These are phyloP conservation scores for Phytophthora ohioensis DNA, from an alignment of 352 stramenopile species.

Conservation along the genomic window DNA sequence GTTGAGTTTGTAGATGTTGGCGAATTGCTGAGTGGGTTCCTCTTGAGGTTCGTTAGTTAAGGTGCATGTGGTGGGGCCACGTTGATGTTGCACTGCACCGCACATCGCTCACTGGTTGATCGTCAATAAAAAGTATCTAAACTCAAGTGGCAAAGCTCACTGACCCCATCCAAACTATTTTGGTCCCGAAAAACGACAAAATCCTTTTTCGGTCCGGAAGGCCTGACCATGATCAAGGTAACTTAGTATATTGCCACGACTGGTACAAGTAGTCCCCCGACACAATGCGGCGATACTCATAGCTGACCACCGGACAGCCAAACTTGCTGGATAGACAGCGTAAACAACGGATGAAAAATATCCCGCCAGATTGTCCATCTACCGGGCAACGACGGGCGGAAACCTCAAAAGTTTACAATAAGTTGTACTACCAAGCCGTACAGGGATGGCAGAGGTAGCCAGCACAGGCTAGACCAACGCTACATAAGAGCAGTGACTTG, in stretches of 20 bases:
- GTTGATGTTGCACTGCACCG: background rate
- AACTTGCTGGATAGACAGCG: background rate
- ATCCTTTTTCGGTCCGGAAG: constrained; percentile 30
- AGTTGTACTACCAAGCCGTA: no score
- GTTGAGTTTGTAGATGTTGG: constrained; percentile 6
- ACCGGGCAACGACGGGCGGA: no score
- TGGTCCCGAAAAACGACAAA: constrained; percentile 18
- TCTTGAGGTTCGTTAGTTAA: constrained; percentile 8
- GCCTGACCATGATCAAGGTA: background rate
- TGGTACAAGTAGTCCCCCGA: background rate
- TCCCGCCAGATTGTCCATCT: background rate
- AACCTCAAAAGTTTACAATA: no score
- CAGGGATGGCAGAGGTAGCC: no score
- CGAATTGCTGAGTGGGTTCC: constrained; percentile 28
- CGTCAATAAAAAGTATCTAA: constrained; percentile 33
- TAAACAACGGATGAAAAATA: background rate
- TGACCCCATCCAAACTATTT: constrained; percentile 9
- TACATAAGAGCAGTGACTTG: no score
- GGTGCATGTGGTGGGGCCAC: background rate
- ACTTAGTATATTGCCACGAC: background rate
- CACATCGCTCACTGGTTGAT: background rate
- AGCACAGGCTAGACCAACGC: no score
- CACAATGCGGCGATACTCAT: background rate
- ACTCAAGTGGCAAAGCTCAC: constrained; percentile 8
- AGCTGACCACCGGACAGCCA: background rate